These are phyloP conservation scores for Coemansia javaensis DNA, from an alignment of 192 early-diverging fungal species.

Conservation along the genomic window DNA sequence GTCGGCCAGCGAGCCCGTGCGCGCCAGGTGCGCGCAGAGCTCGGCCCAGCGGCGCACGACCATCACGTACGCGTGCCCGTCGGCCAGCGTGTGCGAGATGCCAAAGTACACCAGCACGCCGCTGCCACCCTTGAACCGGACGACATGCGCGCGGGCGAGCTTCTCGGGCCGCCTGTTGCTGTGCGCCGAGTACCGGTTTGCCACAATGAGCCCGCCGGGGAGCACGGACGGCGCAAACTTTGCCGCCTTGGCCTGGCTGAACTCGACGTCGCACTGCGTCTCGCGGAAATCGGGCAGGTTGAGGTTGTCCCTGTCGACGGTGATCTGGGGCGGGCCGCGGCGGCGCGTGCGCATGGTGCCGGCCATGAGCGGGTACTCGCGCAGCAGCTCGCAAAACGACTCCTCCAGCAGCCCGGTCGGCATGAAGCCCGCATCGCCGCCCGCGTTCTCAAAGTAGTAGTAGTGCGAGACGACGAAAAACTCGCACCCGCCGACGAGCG, in stretches of 20 bases:
- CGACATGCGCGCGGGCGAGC: slow-evolving; percentile 1
- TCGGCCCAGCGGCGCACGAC: slow-evolving; percentile 22
- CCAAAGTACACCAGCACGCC: slow-evolving; percentile 11
- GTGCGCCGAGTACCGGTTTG: neutral
- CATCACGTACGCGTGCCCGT: slow-evolving; percentile 5
- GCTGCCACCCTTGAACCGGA: slow-evolving; percentile 4
- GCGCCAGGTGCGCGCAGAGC: neutral
- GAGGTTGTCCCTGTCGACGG: slow-evolving; percentile 4
- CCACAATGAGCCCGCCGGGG: neutral
- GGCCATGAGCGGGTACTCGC: slow-evolving; percentile 5
- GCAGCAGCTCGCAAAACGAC: neutral
- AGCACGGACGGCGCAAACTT: neutral
- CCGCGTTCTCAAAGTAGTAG: slow-evolving; percentile 1
- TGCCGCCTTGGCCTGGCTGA: neutral
- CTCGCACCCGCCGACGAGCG: too few relatives aligned
- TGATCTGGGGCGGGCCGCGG: neutral
- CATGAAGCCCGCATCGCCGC: slow-evolving; percentile 2
- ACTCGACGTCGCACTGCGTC: neutral
- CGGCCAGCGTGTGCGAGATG: slow-evolving; percentile 4
- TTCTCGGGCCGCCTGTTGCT: neutral
- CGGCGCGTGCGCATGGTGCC: neutral
- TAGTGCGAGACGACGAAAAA: too few relatives aligned
- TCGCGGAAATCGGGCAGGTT: slow-evolving; percentile 2
- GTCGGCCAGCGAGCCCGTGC: neutral
- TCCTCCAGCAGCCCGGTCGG: neutral